Base-by-base conservation (phyloP, 2,329 filamentous ascomycete genomes). In the Colletotrichum cereale region DNA sequence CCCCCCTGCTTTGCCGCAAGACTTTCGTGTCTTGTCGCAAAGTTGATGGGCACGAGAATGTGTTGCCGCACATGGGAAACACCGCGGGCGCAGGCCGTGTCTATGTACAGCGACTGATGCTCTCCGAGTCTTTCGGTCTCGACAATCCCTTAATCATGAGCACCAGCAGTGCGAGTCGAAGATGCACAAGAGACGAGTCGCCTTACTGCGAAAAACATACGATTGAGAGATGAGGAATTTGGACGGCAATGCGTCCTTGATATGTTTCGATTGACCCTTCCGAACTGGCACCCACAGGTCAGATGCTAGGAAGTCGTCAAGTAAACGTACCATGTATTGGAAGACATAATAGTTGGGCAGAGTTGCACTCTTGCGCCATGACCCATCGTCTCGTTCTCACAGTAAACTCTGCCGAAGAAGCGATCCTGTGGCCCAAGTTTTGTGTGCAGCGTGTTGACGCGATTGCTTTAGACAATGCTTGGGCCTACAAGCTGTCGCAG, bases 321-420 rank as follows among this genome's bases (percentile, higher is more conserved):
- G n/a, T 21, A 29, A 55, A 60, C 26, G 34, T 38, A 42, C 56
- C 42, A 42, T 26, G 34, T 31, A 18, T n/a, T n/a, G n/a, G n/a
- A n/a, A n/a, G n/a, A n/a, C 14, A 34, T 34, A 36, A 34, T 26
- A 53, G 58, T 68, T 69, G 29, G 34, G 66, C 69, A 72, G 53
- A 72, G 68, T 71, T 71, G 18, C 31, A 18, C 53, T 60, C 29
- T 47, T 48, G 60, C 57, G 68, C 58, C 47, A 47, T 72, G 55
- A 61, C 48, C 65, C 58, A 52, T 72, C 69, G 69, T 69, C 69
- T 69, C 60, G 58, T 60, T 47, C 53, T 31, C 18, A 29, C 10
- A 31, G 16, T 26, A 47, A 71, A 72, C 58, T 72, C 38, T 72
- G 69, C 65, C 50, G 53, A 72, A 60, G 26, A 57, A 60, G 12